Percentiles rank a stretch among this genome's conserved stretches.
These are phyloP conservation scores for Colletotrichum caudatum DNA, from an alignment of 2,329 filamentous ascomycete genomes.

Conservation along the genomic window DNA sequence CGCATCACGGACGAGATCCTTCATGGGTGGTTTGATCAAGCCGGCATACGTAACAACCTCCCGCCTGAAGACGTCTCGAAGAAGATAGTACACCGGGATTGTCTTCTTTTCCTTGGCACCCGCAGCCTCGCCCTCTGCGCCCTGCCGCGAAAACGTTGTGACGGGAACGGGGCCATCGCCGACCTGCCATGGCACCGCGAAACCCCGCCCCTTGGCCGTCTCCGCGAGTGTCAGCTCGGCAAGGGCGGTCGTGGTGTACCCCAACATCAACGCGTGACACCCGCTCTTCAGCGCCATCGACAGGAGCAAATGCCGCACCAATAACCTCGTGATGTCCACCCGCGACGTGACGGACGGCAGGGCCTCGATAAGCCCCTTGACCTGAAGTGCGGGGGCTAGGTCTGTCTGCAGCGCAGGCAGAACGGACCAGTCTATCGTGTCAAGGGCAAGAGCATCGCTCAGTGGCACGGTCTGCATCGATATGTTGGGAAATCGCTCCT, in stretches of 20 bases:
- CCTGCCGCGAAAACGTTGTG: slow-evolving; percentile 28
- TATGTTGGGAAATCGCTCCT: slow-evolving; percentile 73
- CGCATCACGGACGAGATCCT: slow-evolving; percentile 55
- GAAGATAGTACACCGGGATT: slow-evolving; percentile 76
- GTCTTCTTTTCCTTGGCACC: slow-evolving; percentile 32
- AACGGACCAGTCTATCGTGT: slow-evolving; percentile 65
- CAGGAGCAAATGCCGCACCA: slow-evolving; percentile 79
- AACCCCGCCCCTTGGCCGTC: slow-evolving; percentile 91
- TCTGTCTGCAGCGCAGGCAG: slow-evolving; percentile 50
- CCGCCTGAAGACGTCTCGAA: slow-evolving; percentile 86
- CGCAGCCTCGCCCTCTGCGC: neutral
- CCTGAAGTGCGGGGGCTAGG: slow-evolving; percentile 52
- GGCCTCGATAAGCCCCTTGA: slow-evolving; percentile 68
- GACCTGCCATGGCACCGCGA: slow-evolving; percentile 83
- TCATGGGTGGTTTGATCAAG: slow-evolving; percentile 64
- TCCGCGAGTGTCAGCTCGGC: slow-evolving; percentile 88
- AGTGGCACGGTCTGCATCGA: slow-evolving; percentile 73
- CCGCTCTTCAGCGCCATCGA: slow-evolving; percentile 68
- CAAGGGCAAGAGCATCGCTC: slow-evolving; percentile 68
- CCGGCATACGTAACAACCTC: slow-evolving; percentile 79
- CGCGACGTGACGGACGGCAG: slow-evolving; percentile 81
- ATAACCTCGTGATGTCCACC: slow-evolving; percentile 77
- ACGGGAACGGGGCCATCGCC: slow-evolving; percentile 73
- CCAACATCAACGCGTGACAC: slow-evolving; percentile 82
- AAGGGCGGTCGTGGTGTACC: slow-evolving; percentile 87